phyloP scores from a whole-genome alignment of 495 filamentous ascomycete species.

The Neurospora tetrasperma region DNA sequence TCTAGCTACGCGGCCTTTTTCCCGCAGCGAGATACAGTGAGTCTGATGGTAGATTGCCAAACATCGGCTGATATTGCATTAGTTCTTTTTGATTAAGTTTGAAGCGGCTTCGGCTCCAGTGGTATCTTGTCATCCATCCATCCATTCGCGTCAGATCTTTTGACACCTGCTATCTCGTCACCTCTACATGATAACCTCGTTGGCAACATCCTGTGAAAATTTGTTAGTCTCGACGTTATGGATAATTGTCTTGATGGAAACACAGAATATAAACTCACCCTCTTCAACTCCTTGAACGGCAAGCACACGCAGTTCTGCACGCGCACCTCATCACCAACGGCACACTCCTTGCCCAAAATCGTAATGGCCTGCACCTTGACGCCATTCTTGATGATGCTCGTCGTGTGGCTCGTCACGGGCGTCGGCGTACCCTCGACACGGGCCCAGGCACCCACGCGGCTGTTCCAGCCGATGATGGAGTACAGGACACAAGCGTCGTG shows the following conservation, averaged over 20 bases:
- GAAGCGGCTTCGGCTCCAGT: not conserved
- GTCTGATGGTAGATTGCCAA: not conserved
- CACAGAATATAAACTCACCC: constrained; percentile 48
- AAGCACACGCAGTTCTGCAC: constrained; percentile 98
- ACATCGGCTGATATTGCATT: not conserved
- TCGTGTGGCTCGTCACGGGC: constrained; percentile 78
- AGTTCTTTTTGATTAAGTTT: not conserved
- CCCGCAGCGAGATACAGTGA: not conserved
- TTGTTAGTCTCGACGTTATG: no score
- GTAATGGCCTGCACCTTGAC: constrained; percentile 99
- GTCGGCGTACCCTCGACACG: constrained; percentile 95
- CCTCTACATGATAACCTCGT: constrained; percentile 91
- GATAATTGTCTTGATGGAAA: no score
- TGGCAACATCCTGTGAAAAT: constrained; percentile 60
- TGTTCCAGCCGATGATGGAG: constrained; percentile 94
- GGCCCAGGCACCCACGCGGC: constrained; percentile 93
- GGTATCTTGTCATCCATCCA: not conserved
- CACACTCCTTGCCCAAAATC: constrained; percentile 94
- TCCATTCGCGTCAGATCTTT: not conserved
- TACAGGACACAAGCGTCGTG: constrained; percentile 95
- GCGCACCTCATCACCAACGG: constrained; percentile 85
- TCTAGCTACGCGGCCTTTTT: not conserved
- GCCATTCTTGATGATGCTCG: constrained; percentile 91
- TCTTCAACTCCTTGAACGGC: constrained; percentile 97
- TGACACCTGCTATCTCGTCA: not conserved